phyloP scores from a whole-genome alignment of 2,329 filamentous ascomycete species.

The Polytolypa hystricis region DNA sequence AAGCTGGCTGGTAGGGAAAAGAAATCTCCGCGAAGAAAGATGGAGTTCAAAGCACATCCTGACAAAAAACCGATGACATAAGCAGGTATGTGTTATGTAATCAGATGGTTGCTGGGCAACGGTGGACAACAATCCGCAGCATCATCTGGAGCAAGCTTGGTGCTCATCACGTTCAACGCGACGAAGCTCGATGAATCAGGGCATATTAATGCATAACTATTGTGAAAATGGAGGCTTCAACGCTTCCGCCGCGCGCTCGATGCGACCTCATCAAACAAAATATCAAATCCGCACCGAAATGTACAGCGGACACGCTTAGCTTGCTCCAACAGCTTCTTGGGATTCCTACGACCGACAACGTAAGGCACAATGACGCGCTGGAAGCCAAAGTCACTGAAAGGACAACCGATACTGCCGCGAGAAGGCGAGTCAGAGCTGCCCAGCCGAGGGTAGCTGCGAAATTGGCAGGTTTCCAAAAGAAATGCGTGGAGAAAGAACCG shows the following conservation, averaged over 20 bases:
- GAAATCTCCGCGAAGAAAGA: too few species aligned
- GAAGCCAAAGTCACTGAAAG: slow-evolving; percentile 17
- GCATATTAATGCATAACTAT: too few species aligned
- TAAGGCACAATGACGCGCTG: slow-evolving; percentile 11
- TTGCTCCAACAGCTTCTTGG: slow-evolving; percentile 31
- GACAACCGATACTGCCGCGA: slow-evolving; percentile 14
- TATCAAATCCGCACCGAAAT: slow-evolving; percentile 43
- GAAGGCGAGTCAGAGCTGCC: slow-evolving; percentile 16
- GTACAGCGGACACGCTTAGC: slow-evolving; percentile 35
- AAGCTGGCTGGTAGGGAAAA: too few species aligned
- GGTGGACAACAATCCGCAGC: neutral
- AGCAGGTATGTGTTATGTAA: too few species aligned
- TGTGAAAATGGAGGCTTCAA: slow-evolving; percentile 3
- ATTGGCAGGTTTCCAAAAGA: slow-evolving; percentile 17
- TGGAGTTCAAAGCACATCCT: too few species aligned
- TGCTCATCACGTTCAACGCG: too few species aligned
- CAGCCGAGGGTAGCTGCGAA: slow-evolving; percentile 18
- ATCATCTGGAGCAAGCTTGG: neutral
- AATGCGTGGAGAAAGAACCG: slow-evolving; percentile 17
- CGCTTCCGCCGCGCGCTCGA: slow-evolving; percentile 16
- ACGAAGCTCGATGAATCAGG: too few species aligned
- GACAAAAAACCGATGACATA: too few species aligned
- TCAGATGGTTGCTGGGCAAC: slow-evolving; percentile 4
- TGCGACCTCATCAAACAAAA: slow-evolving; percentile 43
- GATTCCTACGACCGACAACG: slow-evolving; percentile 15